Evolutionary conservation across 108 stramenopile genomes (phyloP).

Genomic region (Aurantiochytrium sp.): DNA sequence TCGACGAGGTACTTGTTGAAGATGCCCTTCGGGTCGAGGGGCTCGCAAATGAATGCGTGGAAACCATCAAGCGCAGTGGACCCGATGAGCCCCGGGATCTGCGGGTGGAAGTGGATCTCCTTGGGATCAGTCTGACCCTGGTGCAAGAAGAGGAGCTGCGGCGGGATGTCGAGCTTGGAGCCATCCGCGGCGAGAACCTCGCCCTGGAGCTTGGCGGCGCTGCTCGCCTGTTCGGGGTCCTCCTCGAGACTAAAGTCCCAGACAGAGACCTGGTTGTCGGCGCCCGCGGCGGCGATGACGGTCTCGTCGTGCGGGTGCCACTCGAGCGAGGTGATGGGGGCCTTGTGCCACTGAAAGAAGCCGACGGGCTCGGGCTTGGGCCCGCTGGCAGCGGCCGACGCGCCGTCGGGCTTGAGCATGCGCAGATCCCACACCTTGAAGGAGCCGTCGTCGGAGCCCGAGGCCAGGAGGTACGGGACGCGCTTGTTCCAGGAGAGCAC

Average conservation of each 20-base stretch:
- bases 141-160: slow-evolving; percentile 95
- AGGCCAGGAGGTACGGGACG: slow-evolving; percentile 83
- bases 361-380: slow-evolving; percentile 67
- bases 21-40: background rate
- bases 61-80: slow-evolving; percentile 89
- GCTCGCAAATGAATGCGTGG: slow-evolving; percentile 68
- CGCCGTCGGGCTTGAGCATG: slow-evolving; percentile 48
- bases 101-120: slow-evolving; percentile 94
- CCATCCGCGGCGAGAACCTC: background rate
- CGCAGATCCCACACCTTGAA: slow-evolving; percentile 90
- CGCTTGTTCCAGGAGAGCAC: slow-evolving; percentile 87
- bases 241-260: slow-evolving; percentile 96
- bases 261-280: slow-evolving; percentile 76
- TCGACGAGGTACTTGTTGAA: slow-evolving; percentile 9
- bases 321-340: slow-evolving; percentile 85
- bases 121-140: slow-evolving; percentile 83
- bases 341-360: slow-evolving; percentile 75
- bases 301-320: slow-evolving; percentile 96
- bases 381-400: background rate
- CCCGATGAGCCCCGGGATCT: slow-evolving; percentile 88
- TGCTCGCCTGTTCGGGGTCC: slow-evolving; percentile 62
- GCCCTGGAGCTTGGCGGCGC: background rate
- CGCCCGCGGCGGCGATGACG: slow-evolving; percentile 77
- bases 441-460: slow-evolving; percentile 87
- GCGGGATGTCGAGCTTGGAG: slow-evolving; percentile 71